Evolutionary conservation across 768 basidiomycete species (phyloP), one percentile per base, ranked within the genome.

Genomic region (Collybia sordida): DNA sequence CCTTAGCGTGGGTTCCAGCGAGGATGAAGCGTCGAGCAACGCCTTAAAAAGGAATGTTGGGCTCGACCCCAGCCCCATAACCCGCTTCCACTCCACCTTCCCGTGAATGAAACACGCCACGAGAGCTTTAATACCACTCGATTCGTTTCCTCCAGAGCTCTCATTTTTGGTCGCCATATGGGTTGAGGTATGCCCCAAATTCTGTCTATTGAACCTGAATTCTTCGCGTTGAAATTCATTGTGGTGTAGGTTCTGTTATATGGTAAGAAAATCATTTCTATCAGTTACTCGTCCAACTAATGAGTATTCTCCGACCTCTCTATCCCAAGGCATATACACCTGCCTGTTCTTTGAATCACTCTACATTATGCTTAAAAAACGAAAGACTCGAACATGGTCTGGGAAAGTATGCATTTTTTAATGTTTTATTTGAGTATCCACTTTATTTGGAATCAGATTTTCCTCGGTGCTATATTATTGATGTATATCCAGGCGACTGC

Each of bases 401-500:
- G 53, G 54, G 4, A 52, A 47, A 45, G 60, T 61, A 46, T 34
- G 5, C 24, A 11, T 17, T 24, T 8, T 7, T 2, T 31, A 31
- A 11, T 31, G 8, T 12, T 31, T 7, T 31, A 31, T 14, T 14
- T 14, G 14, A 12, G 31, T 14, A 11, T 31, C 31, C 11, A 31
- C 11, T 31, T 31, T 6, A 36, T 3, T 15, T 21, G 34, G 11
- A 11, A 11, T 31, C 11, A 65, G 64, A 47, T 64, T 15, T 64
- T 64, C 39, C 51, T 64, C 4, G 31, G 50, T 2, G 45, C 59
- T 1, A 59, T 56, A 19, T 44, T 64, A 8, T 18, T 64, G 9
- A 60, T 67, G 60, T 67, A 58, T 42, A 46, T 57, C 6, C 35
- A 61, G n/a, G 55, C 63, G 7, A 62, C 60, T 9, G 34, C 58